Base-by-base conservation (phyloP, 306 rosid genomes). In the Trifolium fragiferum region DNA sequence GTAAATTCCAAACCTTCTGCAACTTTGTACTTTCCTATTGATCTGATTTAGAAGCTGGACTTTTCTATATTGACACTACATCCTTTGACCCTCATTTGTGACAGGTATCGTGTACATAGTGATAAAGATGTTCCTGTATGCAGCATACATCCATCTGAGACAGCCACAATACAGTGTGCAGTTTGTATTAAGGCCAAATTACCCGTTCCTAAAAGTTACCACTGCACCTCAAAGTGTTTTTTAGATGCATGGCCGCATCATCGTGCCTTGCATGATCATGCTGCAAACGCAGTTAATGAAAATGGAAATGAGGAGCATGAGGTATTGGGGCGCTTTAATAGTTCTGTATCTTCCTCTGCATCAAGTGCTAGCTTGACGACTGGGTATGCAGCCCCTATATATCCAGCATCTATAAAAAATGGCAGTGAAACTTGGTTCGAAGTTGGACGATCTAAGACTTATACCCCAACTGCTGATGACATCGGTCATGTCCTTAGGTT, bases 161-260 rank as follows among this genome's bases (percentile, higher is more conserved):
- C 85, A 72, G 99, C 99, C 69, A 92, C 96, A 44, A 65, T 92
- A 81, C 99, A 95, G 90, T 95, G 99, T 72, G 40, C 89, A 74
- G 97, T 92, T 49, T 95, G 99, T 81, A 79, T 85, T 25, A 95
- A 92, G 85, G 96, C 89, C 73, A 92, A 83, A 85, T 59, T 95
- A 68, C 98, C 97, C 60, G 85, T 83, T 53, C 74, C 94, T 76
- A 95, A 90, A 83, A 95, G 99, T 79, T 95, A 89, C 59, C 99
- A 95, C 69, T 95, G 99, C 89, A 78, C 96, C 14, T 76, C 96
- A 9, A 92, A 89, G 83, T 95, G 99, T 80, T 95, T 95, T 83
- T 86, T 93, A 10, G 98, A 95, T 78, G 96, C 97, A 38, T 95
- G 99, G 99, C 99, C 90, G 80, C 98, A 92, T 84, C 99, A 95